Conservation (phyloP, 2,329 filamentous ascomycete genomes). For the Epichloe amarillans region DNA sequence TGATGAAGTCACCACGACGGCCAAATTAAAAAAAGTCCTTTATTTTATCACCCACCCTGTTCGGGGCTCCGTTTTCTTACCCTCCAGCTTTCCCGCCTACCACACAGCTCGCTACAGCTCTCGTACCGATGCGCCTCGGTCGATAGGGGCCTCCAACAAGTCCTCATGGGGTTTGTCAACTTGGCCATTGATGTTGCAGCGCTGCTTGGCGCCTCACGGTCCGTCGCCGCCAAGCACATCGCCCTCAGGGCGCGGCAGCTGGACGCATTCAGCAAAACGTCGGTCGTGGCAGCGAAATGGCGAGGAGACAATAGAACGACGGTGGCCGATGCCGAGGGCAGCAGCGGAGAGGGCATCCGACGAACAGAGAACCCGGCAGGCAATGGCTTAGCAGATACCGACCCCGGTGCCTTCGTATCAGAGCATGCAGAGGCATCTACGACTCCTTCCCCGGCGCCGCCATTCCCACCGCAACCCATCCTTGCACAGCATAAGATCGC, state of each 20-base stretch:
- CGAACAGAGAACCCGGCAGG: neutral
- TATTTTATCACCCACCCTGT: neutral
- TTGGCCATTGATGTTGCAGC: conserved; percentile 56
- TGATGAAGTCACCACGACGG: neutral
- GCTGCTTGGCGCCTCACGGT: conserved; percentile 55
- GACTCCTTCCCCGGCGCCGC: neutral
- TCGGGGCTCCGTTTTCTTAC: too few species aligned
- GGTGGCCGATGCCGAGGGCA: neutral
- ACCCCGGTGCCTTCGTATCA: neutral
- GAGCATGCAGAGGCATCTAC: neutral
- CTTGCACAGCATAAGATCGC: neutral
- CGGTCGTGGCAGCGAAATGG: conserved; percentile 26
- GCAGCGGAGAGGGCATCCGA: neutral
- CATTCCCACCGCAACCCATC: neutral
- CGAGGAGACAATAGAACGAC: conserved; percentile 11
- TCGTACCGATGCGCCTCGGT: conserved; percentile 13
- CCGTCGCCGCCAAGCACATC: conserved; percentile 50
- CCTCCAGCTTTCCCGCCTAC: neutral
- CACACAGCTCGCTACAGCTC: neutral
- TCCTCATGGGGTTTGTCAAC: conserved; percentile 47
- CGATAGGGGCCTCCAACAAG: conserved; percentile 12
- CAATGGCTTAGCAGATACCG: neutral
- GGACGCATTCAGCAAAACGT: conserved; percentile 34
- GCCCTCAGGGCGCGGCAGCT: conserved; percentile 43
- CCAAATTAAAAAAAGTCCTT: neutral